Percentiles rank a stretch among this genome's conserved stretches.
phyloP scores from a whole-genome alignment of 2,329 filamentous ascomycete species.

The Dothideomycetes sp. region DNA sequence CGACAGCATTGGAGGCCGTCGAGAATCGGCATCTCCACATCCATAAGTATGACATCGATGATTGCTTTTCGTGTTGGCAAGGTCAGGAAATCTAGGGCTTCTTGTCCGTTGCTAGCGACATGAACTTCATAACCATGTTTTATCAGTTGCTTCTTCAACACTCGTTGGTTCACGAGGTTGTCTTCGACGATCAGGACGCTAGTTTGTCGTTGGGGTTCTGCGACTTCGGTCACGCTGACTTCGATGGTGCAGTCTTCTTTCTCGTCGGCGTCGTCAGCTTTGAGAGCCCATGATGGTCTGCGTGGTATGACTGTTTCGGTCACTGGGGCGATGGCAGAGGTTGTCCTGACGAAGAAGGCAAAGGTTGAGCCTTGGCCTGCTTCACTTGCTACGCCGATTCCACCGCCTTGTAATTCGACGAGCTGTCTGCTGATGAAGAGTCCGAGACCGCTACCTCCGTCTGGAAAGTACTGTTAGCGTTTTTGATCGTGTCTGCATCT shows the following conservation, averaged over 20 bases:
- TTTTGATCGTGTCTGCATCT: too few species aligned
- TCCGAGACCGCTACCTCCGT: conserved; percentile 59
- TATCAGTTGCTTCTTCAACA: conserved; percentile 11
- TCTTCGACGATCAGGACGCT: conserved; percentile 22
- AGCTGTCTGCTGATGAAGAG: conserved; percentile 60
- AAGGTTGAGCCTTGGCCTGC: conserved; percentile 55
- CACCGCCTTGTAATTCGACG: conserved; percentile 58
- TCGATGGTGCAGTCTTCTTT: too few species aligned
- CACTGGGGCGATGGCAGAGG: too few species aligned
- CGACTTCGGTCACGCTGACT: too few species aligned
- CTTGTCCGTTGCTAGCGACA: conserved; percentile 7
- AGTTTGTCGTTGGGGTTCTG: too few species aligned
- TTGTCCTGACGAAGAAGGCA: conserved; percentile 56
- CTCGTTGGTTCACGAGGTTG: conserved; percentile 26
- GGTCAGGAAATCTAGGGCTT: conserved; percentile 9
- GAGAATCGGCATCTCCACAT: conserved; percentile 18
- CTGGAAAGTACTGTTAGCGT: too few species aligned
- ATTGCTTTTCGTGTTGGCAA: conserved; percentile 15
- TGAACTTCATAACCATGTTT: conserved; percentile 11
- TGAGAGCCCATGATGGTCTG: too few species aligned
- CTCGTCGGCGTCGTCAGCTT: too few species aligned
- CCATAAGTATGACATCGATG: conserved; percentile 15
- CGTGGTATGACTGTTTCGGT: too few species aligned
- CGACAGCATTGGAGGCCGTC: conserved; percentile 15
- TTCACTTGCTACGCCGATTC: conserved; percentile 53